Conservation (phyloP, 78 protist species). For the Thecamonas trahens region DNA sequence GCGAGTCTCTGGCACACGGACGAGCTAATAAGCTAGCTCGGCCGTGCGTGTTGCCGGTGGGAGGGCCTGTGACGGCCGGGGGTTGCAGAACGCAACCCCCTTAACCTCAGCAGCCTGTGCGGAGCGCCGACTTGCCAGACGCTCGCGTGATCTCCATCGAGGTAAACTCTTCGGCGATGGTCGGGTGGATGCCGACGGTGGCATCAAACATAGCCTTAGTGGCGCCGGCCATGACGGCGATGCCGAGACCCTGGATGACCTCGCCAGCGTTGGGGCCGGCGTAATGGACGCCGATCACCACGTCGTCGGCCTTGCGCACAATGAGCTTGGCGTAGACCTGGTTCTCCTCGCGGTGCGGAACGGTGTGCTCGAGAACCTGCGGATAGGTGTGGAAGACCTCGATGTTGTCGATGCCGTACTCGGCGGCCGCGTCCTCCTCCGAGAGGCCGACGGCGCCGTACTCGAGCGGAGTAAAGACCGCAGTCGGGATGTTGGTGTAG, state of each 20-base stretch:
- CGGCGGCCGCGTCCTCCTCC: conserved; percentile 75
- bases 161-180: conserved; percentile 74
- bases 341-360: conserved; percentile 61
- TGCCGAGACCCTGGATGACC: conserved; percentile 69
- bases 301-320: conserved; percentile 15
- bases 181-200: conserved; percentile 94
- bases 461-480: conserved; percentile 94
- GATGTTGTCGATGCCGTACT: conserved; percentile 66
- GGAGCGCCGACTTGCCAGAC: conserved; percentile 27
- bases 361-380: conserved; percentile 60
- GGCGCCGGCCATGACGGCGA: conserved; percentile 41
- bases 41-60: too few relatives aligned
- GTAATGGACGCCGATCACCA: conserved; percentile 77
- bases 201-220: conserved; percentile 73
- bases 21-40: too few relatives aligned
- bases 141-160: conserved; percentile 41
- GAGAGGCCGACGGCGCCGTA: conserved; percentile 76
- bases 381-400: conserved; percentile 54
- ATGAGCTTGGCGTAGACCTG: conserved; percentile 62
- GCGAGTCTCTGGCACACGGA: too few relatives aligned
- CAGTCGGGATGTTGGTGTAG: conserved; percentile 69
- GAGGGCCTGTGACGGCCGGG: too few relatives aligned
- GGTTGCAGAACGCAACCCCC: too few relatives aligned
- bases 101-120: conserved; percentile 10
- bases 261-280: conserved; percentile 91